Conservation (phyloP, 352 stramenopile genomes). For the Phytophthora podocarpi region DNA sequence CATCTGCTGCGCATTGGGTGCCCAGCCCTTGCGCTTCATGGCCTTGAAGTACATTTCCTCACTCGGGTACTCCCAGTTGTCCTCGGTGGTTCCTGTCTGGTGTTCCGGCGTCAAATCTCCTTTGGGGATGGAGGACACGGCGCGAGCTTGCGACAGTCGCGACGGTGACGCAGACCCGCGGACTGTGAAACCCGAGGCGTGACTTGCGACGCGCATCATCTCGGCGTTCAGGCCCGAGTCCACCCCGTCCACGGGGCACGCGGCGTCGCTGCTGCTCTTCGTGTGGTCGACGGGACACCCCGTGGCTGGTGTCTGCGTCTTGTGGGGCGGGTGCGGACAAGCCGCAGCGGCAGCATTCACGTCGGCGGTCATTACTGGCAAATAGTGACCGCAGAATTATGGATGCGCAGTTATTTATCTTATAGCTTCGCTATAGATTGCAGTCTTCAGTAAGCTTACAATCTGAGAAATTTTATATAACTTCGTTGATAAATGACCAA, state of each 20-base stretch:
- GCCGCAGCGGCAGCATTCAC: constrained; percentile 67
- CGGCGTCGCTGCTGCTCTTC: neutral
- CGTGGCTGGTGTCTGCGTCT: constrained; percentile 1
- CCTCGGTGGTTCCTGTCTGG: constrained; percentile 44
- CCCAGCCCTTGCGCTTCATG: constrained; percentile 97
- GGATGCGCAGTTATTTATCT: neutral
- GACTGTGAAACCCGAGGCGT: constrained; percentile 48
- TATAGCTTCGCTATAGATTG: constrained; percentile 1
- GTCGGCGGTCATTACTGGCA: constrained; percentile 61
- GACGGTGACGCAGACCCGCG: constrained; percentile 18
- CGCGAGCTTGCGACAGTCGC: constrained; percentile 84
- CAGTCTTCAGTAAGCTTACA: no score
- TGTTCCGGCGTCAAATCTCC: constrained; percentile 77
- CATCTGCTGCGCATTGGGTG: constrained; percentile 92
- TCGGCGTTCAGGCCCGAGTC: constrained; percentile 54
- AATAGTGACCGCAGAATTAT: constrained; percentile 12
- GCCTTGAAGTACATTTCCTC: constrained; percentile 99
- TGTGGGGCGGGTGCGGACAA: constrained; percentile 44
- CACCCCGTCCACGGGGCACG: constrained; percentile 20
- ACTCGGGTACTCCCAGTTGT: constrained; percentile 96
- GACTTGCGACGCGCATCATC: constrained; percentile 58
- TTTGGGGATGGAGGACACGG: constrained; percentile 95
- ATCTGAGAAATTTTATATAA: no score
- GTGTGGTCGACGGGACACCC: constrained; percentile 26
- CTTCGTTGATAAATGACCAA: no score